These are phyloP conservation scores for Diaporthe citriasiana DNA, from an alignment of 2,329 filamentous ascomycete genomes.

Conservation along the genomic window DNA sequence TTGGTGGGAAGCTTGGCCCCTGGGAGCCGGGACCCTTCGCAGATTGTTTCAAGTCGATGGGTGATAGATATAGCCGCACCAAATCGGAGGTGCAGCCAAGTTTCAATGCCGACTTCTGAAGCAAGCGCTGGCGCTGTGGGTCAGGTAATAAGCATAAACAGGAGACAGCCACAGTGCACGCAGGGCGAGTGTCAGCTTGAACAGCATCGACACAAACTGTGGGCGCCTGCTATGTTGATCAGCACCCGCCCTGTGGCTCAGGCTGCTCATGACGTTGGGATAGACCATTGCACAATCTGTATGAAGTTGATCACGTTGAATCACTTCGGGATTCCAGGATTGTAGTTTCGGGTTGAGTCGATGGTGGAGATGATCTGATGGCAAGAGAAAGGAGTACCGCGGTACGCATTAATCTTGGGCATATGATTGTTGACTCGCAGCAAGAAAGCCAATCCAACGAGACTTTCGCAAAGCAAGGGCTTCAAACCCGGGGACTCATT, in stretches of 20 bases:
- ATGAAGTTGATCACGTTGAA: constrained; percentile 12
- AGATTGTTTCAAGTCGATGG: constrained; percentile 31
- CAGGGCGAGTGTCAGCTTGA: constrained; percentile 26
- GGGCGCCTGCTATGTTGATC: constrained; percentile 26
- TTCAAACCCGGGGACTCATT: background rate
- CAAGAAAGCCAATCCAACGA: background rate
- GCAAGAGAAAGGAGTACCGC: background rate
- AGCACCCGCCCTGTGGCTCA: constrained; percentile 21
- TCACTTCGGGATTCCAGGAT: background rate
- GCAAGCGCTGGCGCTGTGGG: constrained; percentile 24
- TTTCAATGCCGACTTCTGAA: constrained; percentile 32
- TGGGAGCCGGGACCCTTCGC: constrained; percentile 29
- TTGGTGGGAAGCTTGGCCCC: constrained; percentile 22
- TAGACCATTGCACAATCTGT: constrained; percentile 26
- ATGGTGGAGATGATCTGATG: constrained; percentile 20
- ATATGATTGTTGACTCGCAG: constrained; percentile 23
- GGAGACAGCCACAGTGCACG: constrained; percentile 25
- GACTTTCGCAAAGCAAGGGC: constrained; percentile 1
- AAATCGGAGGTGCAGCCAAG: constrained; percentile 27
- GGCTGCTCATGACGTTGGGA: constrained; percentile 18
- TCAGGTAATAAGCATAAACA: constrained; percentile 17
- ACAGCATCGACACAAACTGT: constrained; percentile 29
- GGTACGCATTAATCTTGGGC: constrained; percentile 12
- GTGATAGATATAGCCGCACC: constrained; percentile 32
- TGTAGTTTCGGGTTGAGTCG: constrained; percentile 16